Conservation (phyloP, 2,329 filamentous ascomycete genomes). For the Neonectria ditissima region DNA sequence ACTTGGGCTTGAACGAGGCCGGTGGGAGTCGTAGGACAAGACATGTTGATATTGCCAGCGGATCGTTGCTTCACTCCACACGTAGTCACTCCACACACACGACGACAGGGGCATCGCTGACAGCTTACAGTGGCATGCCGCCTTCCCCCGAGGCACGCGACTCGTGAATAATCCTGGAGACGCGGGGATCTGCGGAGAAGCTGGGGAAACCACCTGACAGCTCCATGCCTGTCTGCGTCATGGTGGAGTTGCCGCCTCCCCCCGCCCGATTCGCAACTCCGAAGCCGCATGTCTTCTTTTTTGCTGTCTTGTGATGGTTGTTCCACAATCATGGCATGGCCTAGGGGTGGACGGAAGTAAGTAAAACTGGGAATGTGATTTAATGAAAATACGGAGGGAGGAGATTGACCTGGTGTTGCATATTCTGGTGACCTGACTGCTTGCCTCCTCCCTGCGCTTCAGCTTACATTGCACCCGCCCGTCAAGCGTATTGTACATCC, state of each 20-base stretch:
- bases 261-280: conserved; percentile 13
- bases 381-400: background rate
- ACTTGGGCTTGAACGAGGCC: background rate
- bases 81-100: background rate
- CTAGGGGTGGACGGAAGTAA: background rate
- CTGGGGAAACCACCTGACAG: background rate
- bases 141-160: conserved; percentile 21
- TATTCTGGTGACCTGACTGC: background rate
- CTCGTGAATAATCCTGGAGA: background rate
- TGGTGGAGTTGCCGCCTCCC: conserved; percentile 32
- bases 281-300: conserved; percentile 5
- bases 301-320: conserved; percentile 2
- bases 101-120: background rate
- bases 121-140: conserved; percentile 13
- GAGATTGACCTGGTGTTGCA: background rate
- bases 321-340: conserved; percentile 1
- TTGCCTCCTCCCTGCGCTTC: background rate
- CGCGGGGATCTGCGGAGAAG: conserved; percentile 21
- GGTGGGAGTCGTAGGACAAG: background rate
- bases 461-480: background rate
- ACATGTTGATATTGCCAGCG: conserved; percentile 19
- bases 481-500: background rate
- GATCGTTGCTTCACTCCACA: conserved; percentile 9
- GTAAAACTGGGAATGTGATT: background rate
- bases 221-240: background rate